Evolutionary conservation across 2,329 filamentous ascomycete species (phyloP).

Genomic region (Fusarium torulosum): DNA sequence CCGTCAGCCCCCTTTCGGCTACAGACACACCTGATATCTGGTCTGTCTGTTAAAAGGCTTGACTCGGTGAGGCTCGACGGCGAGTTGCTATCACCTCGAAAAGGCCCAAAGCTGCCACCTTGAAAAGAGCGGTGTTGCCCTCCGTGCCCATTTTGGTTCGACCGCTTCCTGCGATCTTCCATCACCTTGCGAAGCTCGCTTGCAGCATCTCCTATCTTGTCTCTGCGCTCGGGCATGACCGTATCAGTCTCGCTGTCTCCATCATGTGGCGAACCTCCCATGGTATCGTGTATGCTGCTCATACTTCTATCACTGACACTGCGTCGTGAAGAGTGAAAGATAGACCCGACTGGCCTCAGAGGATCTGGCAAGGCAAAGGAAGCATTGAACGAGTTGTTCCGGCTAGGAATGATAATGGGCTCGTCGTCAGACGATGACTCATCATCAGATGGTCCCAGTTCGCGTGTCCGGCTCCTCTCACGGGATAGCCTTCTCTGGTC

Average conservation of each 20-base stretch:
- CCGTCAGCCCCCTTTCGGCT: constrained; percentile 59
- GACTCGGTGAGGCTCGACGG: constrained; percentile 65
- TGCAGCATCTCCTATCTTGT: constrained; percentile 66
- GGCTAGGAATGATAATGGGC: constrained; percentile 73
- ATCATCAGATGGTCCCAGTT: constrained; percentile 63
- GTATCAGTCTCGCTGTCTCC: constrained; percentile 72
- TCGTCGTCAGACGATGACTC: constrained; percentile 73
- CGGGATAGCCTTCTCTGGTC: constrained; percentile 49
- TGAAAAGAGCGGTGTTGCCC: constrained; percentile 53
- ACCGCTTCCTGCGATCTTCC: constrained; percentile 63
- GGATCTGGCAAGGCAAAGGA: constrained; percentile 71
- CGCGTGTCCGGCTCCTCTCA: constrained; percentile 49
- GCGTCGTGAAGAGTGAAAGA: constrained; percentile 61
- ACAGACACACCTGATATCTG: constrained; percentile 69
- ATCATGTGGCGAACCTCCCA: constrained; percentile 55
- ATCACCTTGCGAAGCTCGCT: constrained; percentile 71
- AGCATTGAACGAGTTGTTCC: constrained; percentile 63
- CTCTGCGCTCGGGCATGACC: constrained; percentile 61
- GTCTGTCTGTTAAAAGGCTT: constrained; percentile 58
- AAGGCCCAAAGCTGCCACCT: constrained; percentile 50
- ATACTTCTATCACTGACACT: constrained; percentile 65
- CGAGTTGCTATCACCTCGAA: constrained; percentile 59
- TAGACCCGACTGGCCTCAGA: constrained; percentile 61
- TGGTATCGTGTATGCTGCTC: constrained; percentile 56
- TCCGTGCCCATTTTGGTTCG: constrained; percentile 49